A percentile compares a stretch with the other conserved stretches of the same genome.
Evolutionary conservation across 805 yeast genomes (phyloP).

Genomic region (Millerozyma acaciae): DNA sequence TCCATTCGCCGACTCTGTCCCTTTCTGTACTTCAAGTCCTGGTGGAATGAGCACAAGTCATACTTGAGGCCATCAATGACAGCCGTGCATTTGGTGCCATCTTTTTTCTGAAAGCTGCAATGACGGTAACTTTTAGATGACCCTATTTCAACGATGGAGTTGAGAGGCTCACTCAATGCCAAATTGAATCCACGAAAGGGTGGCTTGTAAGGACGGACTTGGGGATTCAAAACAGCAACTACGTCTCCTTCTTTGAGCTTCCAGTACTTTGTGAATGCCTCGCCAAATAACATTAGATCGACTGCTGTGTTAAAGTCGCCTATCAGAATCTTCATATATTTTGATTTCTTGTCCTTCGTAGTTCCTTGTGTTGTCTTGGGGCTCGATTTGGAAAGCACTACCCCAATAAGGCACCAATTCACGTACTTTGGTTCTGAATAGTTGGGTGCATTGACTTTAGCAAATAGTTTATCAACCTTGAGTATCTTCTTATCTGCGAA

Average conservation of each 20-base stretch:
- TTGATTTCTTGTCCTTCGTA: constrained; percentile 26
- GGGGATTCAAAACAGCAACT: constrained; percentile 72
- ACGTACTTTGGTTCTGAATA: constrained; percentile 65
- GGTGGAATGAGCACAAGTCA: constrained; percentile 69
- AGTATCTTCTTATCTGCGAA: constrained; percentile 52
- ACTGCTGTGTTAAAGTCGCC: constrained; percentile 66
- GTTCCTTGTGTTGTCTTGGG: constrained; percentile 39
- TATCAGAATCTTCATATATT: constrained; percentile 57
- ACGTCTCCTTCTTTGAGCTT: constrained; percentile 72
- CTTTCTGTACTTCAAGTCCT: constrained; percentile 51
- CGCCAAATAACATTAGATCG: constrained; percentile 60
- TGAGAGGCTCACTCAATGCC: constrained; percentile 45
- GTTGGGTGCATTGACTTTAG: constrained; percentile 65
- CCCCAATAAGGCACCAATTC: constrained; percentile 80
- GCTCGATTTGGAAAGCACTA: constrained; percentile 55
- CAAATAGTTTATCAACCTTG: constrained; percentile 54
- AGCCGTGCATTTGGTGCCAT: constrained; percentile 51
- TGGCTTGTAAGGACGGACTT: constrained; percentile 11
- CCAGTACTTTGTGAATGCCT: constrained; percentile 68
- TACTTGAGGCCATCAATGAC: constrained; percentile 55
- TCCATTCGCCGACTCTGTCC: constrained; percentile 69
- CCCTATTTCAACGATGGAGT: constrained; percentile 71
- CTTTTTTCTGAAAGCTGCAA: constrained; percentile 52
- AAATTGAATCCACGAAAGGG: constrained; percentile 46
- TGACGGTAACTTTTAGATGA: constrained; percentile 60